These are phyloP conservation scores for Centaurea solstitialis DNA, from an alignment of 129 eudicot species.

Conservation along the genomic window DNA sequence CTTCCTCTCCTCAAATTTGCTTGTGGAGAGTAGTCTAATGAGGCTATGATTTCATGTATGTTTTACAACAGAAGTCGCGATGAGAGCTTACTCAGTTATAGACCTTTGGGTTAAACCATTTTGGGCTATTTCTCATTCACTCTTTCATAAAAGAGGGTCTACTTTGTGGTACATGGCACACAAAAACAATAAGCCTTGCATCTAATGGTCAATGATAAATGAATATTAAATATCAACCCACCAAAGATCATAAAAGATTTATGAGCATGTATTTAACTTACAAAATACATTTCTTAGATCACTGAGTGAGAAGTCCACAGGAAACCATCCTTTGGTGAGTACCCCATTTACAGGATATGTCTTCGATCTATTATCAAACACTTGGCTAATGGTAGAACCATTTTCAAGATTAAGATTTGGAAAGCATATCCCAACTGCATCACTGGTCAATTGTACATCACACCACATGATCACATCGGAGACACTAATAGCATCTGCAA, in stretches of 20 bases:
- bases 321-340: slow-evolving; percentile 43
- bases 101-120: not conserved
- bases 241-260: not conserved
- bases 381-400: slow-evolving; percentile 17
- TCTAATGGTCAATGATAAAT: not conserved
- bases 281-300: slow-evolving; percentile 44
- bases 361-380: slow-evolving; percentile 5
- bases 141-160: slow-evolving; percentile 10
- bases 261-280: slow-evolving; percentile 37
- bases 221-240: not conserved
- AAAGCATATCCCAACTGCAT: slow-evolving; percentile 49
- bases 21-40: not conserved
- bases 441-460: slow-evolving; percentile 55
- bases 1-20: not conserved
- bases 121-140: not conserved
- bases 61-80: not conserved
- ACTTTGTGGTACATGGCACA: slow-evolving; percentile 1
- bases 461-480: slow-evolving; percentile 40
- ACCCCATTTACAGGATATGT: slow-evolving; percentile 44
- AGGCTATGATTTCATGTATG: not conserved
- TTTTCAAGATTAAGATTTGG: slow-evolving; percentile 45
- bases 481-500: slow-evolving; percentile 25
- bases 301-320: slow-evolving; percentile 46
- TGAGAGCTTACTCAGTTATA: not conserved
- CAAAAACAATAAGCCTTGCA: not conserved